Evolutionary conservation across 768 basidiomycete species (phyloP).

Genomic region (Lactarius trivialis): DNA sequence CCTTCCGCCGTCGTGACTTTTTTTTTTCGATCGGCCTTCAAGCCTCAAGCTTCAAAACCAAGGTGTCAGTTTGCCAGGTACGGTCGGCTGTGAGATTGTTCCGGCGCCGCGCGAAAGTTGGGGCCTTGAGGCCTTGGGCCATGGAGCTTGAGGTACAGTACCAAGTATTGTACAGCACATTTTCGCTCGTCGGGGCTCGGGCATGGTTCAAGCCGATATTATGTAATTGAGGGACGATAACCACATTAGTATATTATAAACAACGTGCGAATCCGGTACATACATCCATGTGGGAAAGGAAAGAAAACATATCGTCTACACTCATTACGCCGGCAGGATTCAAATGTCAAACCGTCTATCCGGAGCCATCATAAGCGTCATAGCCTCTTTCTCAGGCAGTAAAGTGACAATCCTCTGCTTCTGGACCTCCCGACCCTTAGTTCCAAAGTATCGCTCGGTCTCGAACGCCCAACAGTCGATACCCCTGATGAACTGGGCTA

Average conservation of each 20-base stretch:
- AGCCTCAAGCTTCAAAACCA: neutral
- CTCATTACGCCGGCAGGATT: neutral
- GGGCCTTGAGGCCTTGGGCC: neutral
- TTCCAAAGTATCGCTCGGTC: conserved; percentile 31
- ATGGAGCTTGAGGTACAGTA: too few relatives aligned
- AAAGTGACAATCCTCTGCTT: conserved; percentile 4
- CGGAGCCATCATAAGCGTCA: conserved; percentile 12
- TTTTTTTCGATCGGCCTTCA: too few relatives aligned
- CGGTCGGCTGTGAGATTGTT: neutral
- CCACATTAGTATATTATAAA: neutral
- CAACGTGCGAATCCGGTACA: neutral
- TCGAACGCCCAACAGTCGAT: conserved; percentile 33
- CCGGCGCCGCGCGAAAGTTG: neutral
- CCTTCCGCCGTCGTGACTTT: too few relatives aligned
- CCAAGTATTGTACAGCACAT: too few relatives aligned
- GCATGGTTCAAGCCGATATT: neutral
- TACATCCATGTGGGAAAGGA: neutral
- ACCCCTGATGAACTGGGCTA: conserved; percentile 36
- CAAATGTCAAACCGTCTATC: neutral
- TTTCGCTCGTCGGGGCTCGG: neutral
- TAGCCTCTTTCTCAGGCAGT: neutral
- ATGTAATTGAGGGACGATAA: neutral
- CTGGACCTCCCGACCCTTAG: conserved; percentile 28
- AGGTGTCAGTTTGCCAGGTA: neutral
- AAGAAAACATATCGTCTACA: neutral